Conservation (phyloP, 352 stramenopile species). For the Lagenidium giganteum region DNA sequence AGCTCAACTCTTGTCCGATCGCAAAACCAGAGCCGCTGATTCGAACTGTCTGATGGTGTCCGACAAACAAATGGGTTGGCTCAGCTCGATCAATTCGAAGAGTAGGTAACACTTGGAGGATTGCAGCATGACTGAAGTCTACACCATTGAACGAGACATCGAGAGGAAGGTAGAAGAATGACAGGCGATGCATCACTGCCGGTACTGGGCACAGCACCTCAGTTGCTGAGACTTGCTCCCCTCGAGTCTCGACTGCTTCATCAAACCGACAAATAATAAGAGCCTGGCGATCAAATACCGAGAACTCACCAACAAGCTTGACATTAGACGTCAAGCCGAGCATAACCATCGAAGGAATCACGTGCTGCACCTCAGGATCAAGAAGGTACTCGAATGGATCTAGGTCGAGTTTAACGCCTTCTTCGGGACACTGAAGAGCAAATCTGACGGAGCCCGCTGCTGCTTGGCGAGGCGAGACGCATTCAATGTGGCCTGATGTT, state of each 20-base stretch:
- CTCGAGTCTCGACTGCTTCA: slow-evolving; percentile 3
- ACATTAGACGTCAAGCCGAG: slow-evolving; percentile 8
- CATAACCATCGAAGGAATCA: slow-evolving; percentile 6
- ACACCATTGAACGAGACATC: slow-evolving; percentile 14
- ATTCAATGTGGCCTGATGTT: slow-evolving; percentile 3
- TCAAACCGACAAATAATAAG: slow-evolving; percentile 8
- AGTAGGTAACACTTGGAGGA: slow-evolving; percentile 7
- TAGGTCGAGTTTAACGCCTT: not conserved
- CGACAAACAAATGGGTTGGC: slow-evolving; percentile 3
- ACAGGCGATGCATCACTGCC: not conserved
- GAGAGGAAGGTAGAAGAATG: slow-evolving; percentile 8
- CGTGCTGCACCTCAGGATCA: slow-evolving; percentile 2
- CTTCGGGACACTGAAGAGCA: not conserved
- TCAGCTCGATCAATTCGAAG: not conserved
- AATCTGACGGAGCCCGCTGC: not conserved
- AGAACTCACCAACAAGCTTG: slow-evolving; percentile 10
- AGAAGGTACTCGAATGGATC: slow-evolving; percentile 1
- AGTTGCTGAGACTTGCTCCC: not conserved
- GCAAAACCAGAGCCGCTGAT: slow-evolving; percentile 16
- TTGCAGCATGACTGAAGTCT: slow-evolving; percentile 6
- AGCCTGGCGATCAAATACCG: slow-evolving; percentile 1
- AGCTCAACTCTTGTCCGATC: slow-evolving; percentile 6
- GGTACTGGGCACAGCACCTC: slow-evolving; percentile 7
- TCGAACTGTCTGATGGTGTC: not conserved
- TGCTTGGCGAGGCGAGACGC: slow-evolving; percentile 1